Conservation (phyloP, 1,139 yeast genomes). For the Meyerozyma sp. region DNA sequence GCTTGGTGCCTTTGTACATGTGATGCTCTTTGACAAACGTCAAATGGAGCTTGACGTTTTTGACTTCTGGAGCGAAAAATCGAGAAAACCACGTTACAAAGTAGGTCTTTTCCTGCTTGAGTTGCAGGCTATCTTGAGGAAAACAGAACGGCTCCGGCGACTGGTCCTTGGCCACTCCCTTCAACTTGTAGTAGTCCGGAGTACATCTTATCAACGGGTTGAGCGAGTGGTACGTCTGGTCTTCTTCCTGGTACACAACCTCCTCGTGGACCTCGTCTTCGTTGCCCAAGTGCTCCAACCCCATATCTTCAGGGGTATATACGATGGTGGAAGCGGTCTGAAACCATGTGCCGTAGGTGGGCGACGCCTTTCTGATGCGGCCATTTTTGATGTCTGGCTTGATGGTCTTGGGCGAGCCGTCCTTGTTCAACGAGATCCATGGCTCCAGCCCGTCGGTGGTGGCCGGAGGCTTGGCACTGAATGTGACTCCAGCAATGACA, state of each 20-base stretch:
- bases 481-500: constrained; percentile 75
- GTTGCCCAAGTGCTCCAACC: constrained; percentile 62
- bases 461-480: constrained; percentile 65
- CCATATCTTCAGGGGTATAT: constrained; percentile 52
- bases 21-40: constrained; percentile 56
- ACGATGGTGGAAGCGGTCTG: constrained; percentile 60
- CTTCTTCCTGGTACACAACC: constrained; percentile 55
- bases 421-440: constrained; percentile 76
- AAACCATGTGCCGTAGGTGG: constrained; percentile 74
- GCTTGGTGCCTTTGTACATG: constrained; percentile 52
- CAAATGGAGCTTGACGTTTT: constrained; percentile 62
- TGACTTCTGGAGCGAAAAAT: constrained; percentile 46
- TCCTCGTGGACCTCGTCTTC: constrained; percentile 54
- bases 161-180: constrained; percentile 54
- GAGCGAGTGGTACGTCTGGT: constrained; percentile 58
- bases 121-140: constrained; percentile 56
- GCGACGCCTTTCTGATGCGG: constrained; percentile 55
- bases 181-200: constrained; percentile 65
- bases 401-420: constrained; percentile 79
- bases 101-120: constrained; percentile 57
- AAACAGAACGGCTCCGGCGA: constrained; percentile 75
- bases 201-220: constrained; percentile 83
- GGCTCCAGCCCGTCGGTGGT: constrained; percentile 66
- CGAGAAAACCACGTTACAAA: constrained; percentile 78
- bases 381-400: constrained; percentile 72